These are phyloP conservation scores for Mycocentrospora acerina DNA, from an alignment of 2,329 filamentous ascomycete species.

Conservation along the genomic window DNA sequence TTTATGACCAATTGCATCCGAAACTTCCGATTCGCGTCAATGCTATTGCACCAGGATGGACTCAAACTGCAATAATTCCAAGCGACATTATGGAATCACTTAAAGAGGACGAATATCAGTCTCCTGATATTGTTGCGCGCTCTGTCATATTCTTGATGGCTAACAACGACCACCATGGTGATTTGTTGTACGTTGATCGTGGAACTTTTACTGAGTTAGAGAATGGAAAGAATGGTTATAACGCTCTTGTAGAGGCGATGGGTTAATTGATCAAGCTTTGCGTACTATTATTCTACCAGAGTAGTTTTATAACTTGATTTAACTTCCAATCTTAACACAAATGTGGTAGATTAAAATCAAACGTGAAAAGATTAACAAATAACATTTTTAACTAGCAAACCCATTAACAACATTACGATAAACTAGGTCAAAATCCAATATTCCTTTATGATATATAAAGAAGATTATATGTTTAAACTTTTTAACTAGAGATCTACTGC, in stretches of 20 bases:
- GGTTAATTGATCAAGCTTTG: no score
- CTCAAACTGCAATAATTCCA: conserved; percentile 28
- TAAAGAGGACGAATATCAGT: conserved; percentile 19
- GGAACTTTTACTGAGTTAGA: conserved; percentile 32
- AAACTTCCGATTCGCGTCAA: conserved; percentile 36
- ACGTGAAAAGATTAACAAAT: no score
- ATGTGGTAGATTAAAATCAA: no score
- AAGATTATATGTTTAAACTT: no score
- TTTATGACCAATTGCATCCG: conserved; percentile 21
- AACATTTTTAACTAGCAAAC: no score
- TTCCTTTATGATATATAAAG: no score
- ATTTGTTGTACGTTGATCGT: conserved; percentile 27
- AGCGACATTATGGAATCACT: conserved; percentile 11
- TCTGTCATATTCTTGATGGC: conserved; percentile 30
- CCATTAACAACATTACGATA: no score
- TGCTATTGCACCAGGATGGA: conserved; percentile 36
- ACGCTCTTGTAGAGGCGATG: conserved; percentile 18
- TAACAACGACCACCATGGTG: conserved; percentile 22
- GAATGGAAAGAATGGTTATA: conserved; percentile 24
- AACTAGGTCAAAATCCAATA: no score
- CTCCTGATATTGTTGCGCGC: conserved; percentile 26
- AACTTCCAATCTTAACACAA: no score
- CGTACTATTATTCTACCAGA: no score
- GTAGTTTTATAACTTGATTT: no score
- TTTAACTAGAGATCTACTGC: no score